phyloP scores from a whole-genome alignment of 2,329 filamentous ascomycete genomes.

The Colletotrichum simmondsii region DNA sequence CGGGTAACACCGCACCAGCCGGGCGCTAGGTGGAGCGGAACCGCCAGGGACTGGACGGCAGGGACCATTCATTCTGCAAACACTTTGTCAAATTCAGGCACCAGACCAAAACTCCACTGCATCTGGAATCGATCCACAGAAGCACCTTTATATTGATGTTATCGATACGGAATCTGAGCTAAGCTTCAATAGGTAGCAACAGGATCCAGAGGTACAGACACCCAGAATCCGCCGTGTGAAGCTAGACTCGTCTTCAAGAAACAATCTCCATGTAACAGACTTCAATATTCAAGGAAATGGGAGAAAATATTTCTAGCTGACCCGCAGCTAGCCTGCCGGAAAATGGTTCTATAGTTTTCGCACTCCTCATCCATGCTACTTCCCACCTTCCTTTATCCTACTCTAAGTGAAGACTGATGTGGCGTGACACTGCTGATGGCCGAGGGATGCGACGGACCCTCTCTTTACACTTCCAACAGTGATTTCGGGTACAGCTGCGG shows the following conservation, averaged over 20 bases:
- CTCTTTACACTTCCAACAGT: conserved; percentile 50
- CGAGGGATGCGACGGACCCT: conserved; percentile 30
- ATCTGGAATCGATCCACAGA: conserved; percentile 7
- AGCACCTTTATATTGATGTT: background rate
- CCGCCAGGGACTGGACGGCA: background rate
- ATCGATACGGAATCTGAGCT: background rate
- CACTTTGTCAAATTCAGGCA: conserved; percentile 5
- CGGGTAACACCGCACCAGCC: background rate
- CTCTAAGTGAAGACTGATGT: conserved; percentile 14
- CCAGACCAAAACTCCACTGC: conserved; percentile 17
- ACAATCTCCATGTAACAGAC: background rate
- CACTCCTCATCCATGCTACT: background rate
- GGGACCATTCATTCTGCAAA: conserved; percentile 5
- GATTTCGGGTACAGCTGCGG: conserved; percentile 42
- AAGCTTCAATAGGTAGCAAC: conserved; percentile 11
- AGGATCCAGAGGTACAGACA: background rate
- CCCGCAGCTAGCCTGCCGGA: background rate
- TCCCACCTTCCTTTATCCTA: background rate
- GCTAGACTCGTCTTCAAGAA: background rate
- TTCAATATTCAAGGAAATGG: background rate
- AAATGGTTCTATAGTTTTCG: background rate
- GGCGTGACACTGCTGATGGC: conserved; percentile 10
- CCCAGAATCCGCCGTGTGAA: background rate
- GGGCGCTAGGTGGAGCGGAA: background rate
- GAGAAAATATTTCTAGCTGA: background rate